phyloP scores from a whole-genome alignment of 208 protist species.

The Trypanosoma scelopori region DNA sequence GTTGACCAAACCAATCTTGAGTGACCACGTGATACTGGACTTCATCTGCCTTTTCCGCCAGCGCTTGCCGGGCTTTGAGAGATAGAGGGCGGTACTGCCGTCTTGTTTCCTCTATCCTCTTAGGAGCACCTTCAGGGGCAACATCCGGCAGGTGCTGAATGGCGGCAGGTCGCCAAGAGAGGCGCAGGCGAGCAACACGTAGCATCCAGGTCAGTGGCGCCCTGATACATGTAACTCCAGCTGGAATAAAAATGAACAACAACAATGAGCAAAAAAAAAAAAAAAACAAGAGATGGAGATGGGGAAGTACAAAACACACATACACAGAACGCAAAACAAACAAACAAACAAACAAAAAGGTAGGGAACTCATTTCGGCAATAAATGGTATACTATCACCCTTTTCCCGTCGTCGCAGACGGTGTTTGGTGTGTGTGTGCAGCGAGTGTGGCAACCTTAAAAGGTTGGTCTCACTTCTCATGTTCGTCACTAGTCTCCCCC shows the following conservation, averaged over 20 bases:
- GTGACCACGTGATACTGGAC: constrained; percentile 87
- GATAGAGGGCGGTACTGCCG: constrained; percentile 67
- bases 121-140: constrained; percentile 12
- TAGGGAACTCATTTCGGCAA: too few species aligned
- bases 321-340: constrained; percentile 1
- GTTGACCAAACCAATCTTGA: constrained; percentile 86
- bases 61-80: constrained; percentile 60
- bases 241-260: constrained; percentile 15
- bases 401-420: too few species aligned
- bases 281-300: constrained; percentile 6
- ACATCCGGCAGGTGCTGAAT: constrained; percentile 44
- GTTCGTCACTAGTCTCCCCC: not conserved
- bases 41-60: constrained; percentile 53
- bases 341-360: too few species aligned
- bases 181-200: constrained; percentile 13
- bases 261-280: constrained; percentile 3
- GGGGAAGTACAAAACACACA: constrained; percentile 13
- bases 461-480: not conserved
- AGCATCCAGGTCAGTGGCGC: constrained; percentile 6
- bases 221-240: not conserved
- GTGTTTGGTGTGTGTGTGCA: not conserved
- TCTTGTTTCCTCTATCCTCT: constrained; percentile 47
- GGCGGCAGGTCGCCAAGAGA: constrained; percentile 44
- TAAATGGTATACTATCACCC: too few species aligned
- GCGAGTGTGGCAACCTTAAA: too few species aligned